Percentiles rank a stretch among this genome's conserved stretches.
These are phyloP conservation scores for Leucaena leucocephala DNA, from an alignment of 306 rosid genomes.

Conservation along the genomic window DNA sequence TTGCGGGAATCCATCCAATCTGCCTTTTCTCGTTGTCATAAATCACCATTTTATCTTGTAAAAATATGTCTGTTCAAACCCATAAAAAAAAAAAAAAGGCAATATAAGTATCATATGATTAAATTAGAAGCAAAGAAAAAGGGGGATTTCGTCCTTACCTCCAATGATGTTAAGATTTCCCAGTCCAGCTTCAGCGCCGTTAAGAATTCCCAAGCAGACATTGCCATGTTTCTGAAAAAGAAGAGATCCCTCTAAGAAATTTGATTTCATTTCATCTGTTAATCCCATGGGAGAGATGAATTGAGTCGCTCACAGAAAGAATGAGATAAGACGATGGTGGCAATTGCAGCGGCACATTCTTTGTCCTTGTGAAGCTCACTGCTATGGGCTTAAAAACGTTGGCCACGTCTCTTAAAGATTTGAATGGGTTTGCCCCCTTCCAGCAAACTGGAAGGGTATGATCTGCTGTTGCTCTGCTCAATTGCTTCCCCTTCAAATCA, in stretches of 20 bases:
- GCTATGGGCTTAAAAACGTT: slow-evolving; percentile 58
- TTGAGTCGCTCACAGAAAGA: slow-evolving; percentile 38
- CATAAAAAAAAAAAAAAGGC: slow-evolving; percentile 8
- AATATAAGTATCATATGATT: background rate
- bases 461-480: slow-evolving; percentile 51
- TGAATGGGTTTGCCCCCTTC: slow-evolving; percentile 72
- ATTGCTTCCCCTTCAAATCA: slow-evolving; percentile 60
- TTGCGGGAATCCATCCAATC: slow-evolving; percentile 67
- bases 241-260: slow-evolving; percentile 30
- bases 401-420: slow-evolving; percentile 49
- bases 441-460: slow-evolving; percentile 66
- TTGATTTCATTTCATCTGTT: slow-evolving; percentile 10
- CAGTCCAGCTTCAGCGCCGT: slow-evolving; percentile 52
- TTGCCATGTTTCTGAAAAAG: slow-evolving; percentile 56
- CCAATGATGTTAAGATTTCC: slow-evolving; percentile 65
- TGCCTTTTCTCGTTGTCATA: slow-evolving; percentile 74
- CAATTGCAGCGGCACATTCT: slow-evolving; percentile 47
- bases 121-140: background rate
- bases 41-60: slow-evolving; percentile 66
- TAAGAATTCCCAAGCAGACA: slow-evolving; percentile 79
- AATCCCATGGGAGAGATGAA: background rate
- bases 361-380: slow-evolving; percentile 51
- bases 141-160: slow-evolving; percentile 46
- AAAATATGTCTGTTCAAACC: slow-evolving; percentile 54
- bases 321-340: slow-evolving; percentile 71